Percentiles rank a stretch among this genome's conserved stretches.
Conservation (phyloP, 805 yeast species). For the Candida fluviatilis region DNA sequence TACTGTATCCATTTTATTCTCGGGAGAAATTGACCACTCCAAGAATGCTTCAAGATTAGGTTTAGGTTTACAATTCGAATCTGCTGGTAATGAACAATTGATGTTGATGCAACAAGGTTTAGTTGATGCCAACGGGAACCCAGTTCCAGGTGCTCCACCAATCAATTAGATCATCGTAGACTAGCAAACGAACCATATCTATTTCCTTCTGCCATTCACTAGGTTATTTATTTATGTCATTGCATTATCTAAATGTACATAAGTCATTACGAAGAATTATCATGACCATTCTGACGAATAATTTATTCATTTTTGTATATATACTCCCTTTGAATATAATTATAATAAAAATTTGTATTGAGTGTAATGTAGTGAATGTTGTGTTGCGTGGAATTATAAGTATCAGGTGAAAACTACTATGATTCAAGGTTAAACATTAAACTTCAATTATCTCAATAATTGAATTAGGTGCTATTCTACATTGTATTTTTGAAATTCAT, state of each 20-base stretch:
- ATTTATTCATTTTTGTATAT: slow-evolving; percentile 5
- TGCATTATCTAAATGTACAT: slow-evolving; percentile 3
- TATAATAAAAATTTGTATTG: background rate
- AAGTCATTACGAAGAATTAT: slow-evolving; percentile 4
- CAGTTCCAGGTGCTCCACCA: slow-evolving; percentile 75
- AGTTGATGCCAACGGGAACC: slow-evolving; percentile 80
- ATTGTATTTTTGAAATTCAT: no score
- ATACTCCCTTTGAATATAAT: slow-evolving; percentile 3
- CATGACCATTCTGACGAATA: slow-evolving; percentile 4
- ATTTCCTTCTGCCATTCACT: background rate
- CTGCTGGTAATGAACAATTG: slow-evolving; percentile 90
- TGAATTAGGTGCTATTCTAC: no score
- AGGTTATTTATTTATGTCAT: slow-evolving; percentile 1
- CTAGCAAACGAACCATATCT: background rate
- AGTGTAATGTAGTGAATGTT: background rate
- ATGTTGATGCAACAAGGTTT: slow-evolving; percentile 88
- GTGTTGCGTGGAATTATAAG: no score
- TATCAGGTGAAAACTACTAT: no score
- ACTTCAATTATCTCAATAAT: no score
- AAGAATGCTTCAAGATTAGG: slow-evolving; percentile 73
- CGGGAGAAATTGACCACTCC: slow-evolving; percentile 89
- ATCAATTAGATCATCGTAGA: slow-evolving; percentile 6
- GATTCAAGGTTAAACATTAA: no score
- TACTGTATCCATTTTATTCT: slow-evolving; percentile 80
- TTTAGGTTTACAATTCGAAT: slow-evolving; percentile 91